Evolutionary conservation across 371 early-diverging fungal genomes (phyloP).

Genomic region (Basidiobolus heterosporus): DNA sequence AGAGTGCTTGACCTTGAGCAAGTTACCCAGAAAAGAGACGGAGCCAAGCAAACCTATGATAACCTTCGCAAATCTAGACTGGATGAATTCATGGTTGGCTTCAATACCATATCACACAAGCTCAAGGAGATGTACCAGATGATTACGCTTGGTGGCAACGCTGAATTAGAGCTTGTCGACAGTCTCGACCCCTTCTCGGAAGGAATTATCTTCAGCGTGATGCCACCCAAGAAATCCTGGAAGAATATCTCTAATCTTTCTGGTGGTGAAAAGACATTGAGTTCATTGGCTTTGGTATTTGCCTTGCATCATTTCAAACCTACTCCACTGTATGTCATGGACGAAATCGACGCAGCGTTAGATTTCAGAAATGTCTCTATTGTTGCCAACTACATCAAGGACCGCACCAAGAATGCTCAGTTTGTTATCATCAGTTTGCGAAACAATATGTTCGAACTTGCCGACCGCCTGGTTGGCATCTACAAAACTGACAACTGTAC

Average conservation of each 20-base stretch:
- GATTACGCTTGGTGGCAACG: constrained; percentile 98
- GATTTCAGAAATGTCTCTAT: constrained; percentile 99
- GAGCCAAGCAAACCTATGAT: constrained; percentile 54
- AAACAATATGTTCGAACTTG: constrained; percentile 99
- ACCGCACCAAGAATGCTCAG: constrained; percentile 95
- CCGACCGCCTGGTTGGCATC: constrained; percentile 95
- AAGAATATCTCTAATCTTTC: constrained; percentile 97
- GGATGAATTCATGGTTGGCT: constrained; percentile 94
- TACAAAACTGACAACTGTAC: constrained; percentile 83
- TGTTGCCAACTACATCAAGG: constrained; percentile 97
- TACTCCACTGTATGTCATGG: constrained; percentile 99
- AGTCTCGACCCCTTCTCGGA: constrained; percentile 98
- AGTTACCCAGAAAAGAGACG: constrained; percentile 53
- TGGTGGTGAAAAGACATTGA: constrained; percentile 99
- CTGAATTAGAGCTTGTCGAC: constrained; percentile 98
- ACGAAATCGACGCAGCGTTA: constrained; percentile 99
- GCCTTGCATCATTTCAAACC: constrained; percentile 99
- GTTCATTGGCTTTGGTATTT: constrained; percentile 96
- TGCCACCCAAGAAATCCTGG: constrained; percentile 99
- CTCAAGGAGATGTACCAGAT: constrained; percentile 99
- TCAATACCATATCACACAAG: constrained; percentile 80
- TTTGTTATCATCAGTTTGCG: constrained; percentile 98
- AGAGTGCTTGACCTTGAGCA: constrained; percentile 61
- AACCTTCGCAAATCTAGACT: constrained; percentile 62
- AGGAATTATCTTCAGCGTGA: constrained; percentile 96